These are phyloP conservation scores for Cryphonectria japonica DNA, from an alignment of 2,329 filamentous ascomycete genomes.

Conservation along the genomic window DNA sequence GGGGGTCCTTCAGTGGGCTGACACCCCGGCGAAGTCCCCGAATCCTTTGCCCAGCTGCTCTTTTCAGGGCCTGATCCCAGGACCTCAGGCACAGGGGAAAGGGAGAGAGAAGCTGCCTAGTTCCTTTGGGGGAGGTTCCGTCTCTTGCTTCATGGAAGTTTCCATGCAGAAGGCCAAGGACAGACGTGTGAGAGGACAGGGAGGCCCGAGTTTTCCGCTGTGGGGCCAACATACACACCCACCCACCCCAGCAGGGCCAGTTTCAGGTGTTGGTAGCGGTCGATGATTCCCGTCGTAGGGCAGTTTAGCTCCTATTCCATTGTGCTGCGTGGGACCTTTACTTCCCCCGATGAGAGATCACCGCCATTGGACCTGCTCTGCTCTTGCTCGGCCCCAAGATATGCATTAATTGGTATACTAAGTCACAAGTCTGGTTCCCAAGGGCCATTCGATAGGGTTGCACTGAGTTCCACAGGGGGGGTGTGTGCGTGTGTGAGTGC, in stretches of 20 bases:
- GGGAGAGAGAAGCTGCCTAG: background rate
- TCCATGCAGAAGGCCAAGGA: background rate
- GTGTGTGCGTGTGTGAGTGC: background rate
- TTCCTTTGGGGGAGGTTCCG: background rate
- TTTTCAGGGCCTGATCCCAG: background rate
- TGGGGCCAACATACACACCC: background rate
- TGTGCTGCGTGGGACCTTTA: no score
- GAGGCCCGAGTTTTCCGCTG: background rate
- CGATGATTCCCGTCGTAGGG: background rate
- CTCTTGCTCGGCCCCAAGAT: background rate
- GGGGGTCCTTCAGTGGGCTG: background rate
- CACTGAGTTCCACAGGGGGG: background rate
- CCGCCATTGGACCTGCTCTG: background rate
- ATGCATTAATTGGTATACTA: background rate
- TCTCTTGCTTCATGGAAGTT: background rate
- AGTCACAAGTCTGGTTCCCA: background rate
- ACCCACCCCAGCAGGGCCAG: background rate
- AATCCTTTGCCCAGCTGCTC: background rate
- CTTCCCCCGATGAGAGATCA: background rate
- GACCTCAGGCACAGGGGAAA: background rate
- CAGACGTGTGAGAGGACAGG: background rate
- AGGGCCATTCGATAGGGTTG: background rate
- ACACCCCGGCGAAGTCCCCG: conserved; percentile 1
- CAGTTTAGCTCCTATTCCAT: background rate
- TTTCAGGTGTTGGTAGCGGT: conserved; percentile 4